Base-by-base conservation (phyloP, 78 protist genomes). In the Salpingoeca rosetta region DNA sequence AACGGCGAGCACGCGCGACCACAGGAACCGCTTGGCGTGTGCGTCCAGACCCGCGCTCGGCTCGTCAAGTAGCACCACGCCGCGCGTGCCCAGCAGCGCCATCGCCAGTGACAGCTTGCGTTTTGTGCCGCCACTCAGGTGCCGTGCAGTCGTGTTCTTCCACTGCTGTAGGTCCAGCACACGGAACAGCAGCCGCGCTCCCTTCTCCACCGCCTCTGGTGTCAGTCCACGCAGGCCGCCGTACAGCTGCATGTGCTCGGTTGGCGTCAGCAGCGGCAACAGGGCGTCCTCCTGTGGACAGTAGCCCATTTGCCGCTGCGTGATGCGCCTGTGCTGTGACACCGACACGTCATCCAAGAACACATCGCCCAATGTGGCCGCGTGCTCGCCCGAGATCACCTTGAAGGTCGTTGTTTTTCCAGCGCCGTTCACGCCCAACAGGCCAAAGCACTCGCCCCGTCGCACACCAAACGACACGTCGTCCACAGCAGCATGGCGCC, bases 201-300 rank as follows among this genome's bases (percentile, higher is more conserved):
- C 65, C 7, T 22, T 51, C 65, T 7, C 17, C 65, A 51, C 17
- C 65, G 65, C 65, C 65, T 7, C 65, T 51, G 7, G 65, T 79
- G 82, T 38, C 51, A 42, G 42, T 3, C 90, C 89, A 24, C 77
- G 75, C 36, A 91, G 83, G 31, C 42, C 0, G 56, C 79, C 93
- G 57, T 26, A 91, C 42, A 91, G 75, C 75, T 24, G 26, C 42
- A 92, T 56, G 84, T 87, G 88, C 84, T 90, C 91, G 31, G 0
- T 1, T 37, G 39, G 86, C 26, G 91, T 88, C 57, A 92, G 41
- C 38, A 12, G 1, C 31, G 44, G 83, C 86, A 88, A 87, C 44
- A 92, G 87, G 24, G 85, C 57, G 89, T 92, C 92, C 44, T 36
- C 39, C 87, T 92, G 94, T 31, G 93, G 93, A 78, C 95, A 93